Evolutionary conservation across 2,329 filamentous ascomycete species (phyloP).

Genomic region (Neopestalotiopsis sp.): DNA sequence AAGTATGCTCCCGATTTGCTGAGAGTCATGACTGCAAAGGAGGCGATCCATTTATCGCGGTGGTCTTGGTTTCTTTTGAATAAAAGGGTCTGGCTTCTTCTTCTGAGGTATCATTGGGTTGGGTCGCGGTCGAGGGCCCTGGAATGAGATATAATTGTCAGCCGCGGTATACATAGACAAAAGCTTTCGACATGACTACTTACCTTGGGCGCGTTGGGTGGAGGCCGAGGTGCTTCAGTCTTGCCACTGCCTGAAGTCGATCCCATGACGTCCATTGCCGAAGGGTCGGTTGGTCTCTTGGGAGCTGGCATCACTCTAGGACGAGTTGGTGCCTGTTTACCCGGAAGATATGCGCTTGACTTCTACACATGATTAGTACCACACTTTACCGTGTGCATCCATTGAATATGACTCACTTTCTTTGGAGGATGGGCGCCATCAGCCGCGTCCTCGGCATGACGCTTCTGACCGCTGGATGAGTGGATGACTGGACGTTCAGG

Average conservation of each 20-base stretch:
- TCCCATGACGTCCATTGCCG: constrained; percentile 37
- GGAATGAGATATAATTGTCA: neutral
- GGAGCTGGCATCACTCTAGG: constrained; percentile 34
- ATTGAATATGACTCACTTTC: constrained; percentile 28
- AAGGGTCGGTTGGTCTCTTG: constrained; percentile 34
- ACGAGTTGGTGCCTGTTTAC: constrained; percentile 29
- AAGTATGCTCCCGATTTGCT: too few species aligned
- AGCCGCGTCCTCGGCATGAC: constrained; percentile 28
- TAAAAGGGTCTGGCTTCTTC: constrained; percentile 25
- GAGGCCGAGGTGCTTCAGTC: constrained; percentile 20
- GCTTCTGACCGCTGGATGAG: constrained; percentile 32
- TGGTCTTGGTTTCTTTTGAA: constrained; percentile 24
- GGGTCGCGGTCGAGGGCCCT: constrained; percentile 15
- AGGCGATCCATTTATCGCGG: constrained; percentile 14
- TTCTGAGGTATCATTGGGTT: constrained; percentile 21
- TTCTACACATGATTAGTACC: constrained; percentile 23
- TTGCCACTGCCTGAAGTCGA: constrained; percentile 22
- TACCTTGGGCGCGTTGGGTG: constrained; percentile 30
- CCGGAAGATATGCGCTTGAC: constrained; percentile 25
- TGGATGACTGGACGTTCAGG: constrained; percentile 39
- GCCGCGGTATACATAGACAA: neutral
- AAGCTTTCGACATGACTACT: constrained; percentile 22
- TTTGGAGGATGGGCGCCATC: constrained; percentile 33
- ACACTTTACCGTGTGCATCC: neutral
- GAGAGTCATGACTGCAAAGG: neutral